phyloP scores from a whole-genome alignment of 805 yeast genomes.

The Lipomyces japonicus region DNA sequence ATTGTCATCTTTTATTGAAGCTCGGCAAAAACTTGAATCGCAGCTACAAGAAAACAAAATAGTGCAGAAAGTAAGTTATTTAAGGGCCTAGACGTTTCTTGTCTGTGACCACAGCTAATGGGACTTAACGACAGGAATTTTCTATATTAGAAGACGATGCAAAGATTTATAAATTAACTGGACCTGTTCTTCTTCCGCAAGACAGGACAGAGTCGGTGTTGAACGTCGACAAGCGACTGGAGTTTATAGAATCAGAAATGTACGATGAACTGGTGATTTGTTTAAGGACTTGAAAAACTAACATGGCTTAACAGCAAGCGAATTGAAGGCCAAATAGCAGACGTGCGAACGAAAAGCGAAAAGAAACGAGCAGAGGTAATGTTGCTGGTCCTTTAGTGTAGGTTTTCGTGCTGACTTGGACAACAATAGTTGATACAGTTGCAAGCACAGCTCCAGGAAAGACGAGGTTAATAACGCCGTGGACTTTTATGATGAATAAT shows the following conservation, averaged over 20 bases:
- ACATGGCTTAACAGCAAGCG: constrained; percentile 40
- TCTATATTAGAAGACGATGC: constrained; percentile 59
- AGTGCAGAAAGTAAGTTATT: constrained; percentile 50
- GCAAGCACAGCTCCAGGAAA: constrained; percentile 21
- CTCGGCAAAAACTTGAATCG: constrained; percentile 85
- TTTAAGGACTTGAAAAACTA: not conserved
- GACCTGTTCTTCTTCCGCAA: constrained; percentile 89
- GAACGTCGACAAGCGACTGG: constrained; percentile 85
- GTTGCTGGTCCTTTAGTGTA: not conserved
- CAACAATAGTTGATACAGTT: constrained; percentile 16
- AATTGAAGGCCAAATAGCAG: constrained; percentile 67
- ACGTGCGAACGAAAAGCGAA: constrained; percentile 55
- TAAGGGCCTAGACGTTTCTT: too few species aligned
- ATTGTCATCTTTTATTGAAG: constrained; percentile 51
- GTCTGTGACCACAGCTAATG: not conserved
- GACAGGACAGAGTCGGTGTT: constrained; percentile 74
- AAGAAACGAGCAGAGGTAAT: constrained; percentile 49
- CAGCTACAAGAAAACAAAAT: constrained; percentile 92
- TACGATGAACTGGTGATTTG: constrained; percentile 21
- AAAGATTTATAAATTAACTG: constrained; percentile 82
- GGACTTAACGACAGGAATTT: constrained; percentile 52
- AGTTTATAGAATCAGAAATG: constrained; percentile 79
- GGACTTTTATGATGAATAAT: not conserved
- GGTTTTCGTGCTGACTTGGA: not conserved
- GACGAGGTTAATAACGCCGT: not conserved